Percentiles rank a stretch among this genome's conserved stretches.
These are phyloP conservation scores for Colletotrichum ledebouriae DNA, from an alignment of 2,329 filamentous ascomycete species.

Conservation along the genomic window DNA sequence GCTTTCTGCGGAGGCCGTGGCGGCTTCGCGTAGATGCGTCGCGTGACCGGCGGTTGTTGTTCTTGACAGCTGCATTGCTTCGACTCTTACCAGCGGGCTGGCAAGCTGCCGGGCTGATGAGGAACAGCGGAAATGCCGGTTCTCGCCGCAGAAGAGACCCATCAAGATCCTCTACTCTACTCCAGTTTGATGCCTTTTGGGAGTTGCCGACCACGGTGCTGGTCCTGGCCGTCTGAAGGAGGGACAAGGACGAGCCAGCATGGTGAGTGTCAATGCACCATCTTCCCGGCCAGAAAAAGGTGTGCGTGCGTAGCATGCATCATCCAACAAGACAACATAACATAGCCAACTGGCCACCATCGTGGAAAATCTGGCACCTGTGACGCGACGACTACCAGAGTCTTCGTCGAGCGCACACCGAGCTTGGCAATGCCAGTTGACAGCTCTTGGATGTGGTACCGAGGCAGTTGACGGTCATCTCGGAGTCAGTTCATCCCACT, in stretches of 20 bases:
- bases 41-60: neutral
- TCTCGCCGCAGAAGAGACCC: slow-evolving; percentile 22
- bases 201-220: neutral
- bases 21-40: slow-evolving; percentile 10
- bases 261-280: slow-evolving; percentile 26
- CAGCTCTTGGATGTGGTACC: neutral
- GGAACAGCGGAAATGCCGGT: slow-evolving; percentile 41
- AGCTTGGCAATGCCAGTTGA: slow-evolving; percentile 19
- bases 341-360: slow-evolving; percentile 15
- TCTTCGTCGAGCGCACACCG: slow-evolving; percentile 3
- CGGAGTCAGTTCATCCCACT: slow-evolving; percentile 42
- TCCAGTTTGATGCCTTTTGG: neutral
- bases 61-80: slow-evolving; percentile 16
- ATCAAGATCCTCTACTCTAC: slow-evolving; percentile 4
- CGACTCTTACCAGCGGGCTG: slow-evolving; percentile 9
- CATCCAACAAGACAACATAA: slow-evolving; percentile 15
- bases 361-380: slow-evolving; percentile 11
- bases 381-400: slow-evolving; percentile 12
- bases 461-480: slow-evolving; percentile 27
- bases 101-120: slow-evolving; percentile 30
- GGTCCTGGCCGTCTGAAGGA: slow-evolving; percentile 8
- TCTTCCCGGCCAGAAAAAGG: neutral
- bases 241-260: slow-evolving; percentile 29
- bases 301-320: slow-evolving; percentile 13
- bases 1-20: slow-evolving; percentile 9